Evolutionary conservation across 2,329 filamentous ascomycete species (phyloP).

Genomic region (Basipetospora chlamydospora): DNA sequence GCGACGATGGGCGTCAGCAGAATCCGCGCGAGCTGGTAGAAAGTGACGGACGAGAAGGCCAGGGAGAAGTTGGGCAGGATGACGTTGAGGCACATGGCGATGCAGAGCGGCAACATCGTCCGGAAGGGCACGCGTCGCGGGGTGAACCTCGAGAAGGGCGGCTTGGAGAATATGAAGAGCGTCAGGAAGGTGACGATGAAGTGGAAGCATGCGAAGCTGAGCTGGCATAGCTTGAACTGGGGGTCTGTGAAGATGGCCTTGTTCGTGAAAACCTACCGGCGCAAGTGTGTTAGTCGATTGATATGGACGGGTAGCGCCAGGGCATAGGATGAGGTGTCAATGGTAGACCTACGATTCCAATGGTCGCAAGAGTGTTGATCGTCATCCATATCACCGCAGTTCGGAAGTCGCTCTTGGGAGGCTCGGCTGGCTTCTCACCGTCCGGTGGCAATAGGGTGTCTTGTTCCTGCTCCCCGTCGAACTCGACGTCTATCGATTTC

Average conservation of each 20-base stretch:
- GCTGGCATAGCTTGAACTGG: conserved; percentile 44
- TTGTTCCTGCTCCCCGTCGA: conserved; percentile 21
- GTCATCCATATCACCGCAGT: conserved; percentile 39
- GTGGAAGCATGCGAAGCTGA: conserved; percentile 54
- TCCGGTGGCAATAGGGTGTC: conserved; percentile 23
- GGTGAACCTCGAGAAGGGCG: conserved; percentile 42
- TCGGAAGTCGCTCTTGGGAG: conserved; percentile 19
- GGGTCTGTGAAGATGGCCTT: conserved; percentile 54
- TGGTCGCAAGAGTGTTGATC: conserved; percentile 47
- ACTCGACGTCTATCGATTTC: conserved; percentile 1
- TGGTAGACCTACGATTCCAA: conserved; percentile 39
- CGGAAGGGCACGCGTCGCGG: conserved; percentile 38
- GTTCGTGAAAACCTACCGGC: conserved; percentile 48
- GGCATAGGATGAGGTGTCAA: conserved; percentile 5
- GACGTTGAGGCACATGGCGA: conserved; percentile 55
- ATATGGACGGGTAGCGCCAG: not conserved
- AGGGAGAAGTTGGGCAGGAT: conserved; percentile 54
- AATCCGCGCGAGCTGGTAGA: conserved; percentile 56
- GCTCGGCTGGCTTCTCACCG: conserved; percentile 18
- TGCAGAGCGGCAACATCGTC: conserved; percentile 47
- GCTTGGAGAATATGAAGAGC: conserved; percentile 45
- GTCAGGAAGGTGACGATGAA: conserved; percentile 52
- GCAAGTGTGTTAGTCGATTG: not conserved
- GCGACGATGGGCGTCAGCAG: conserved; percentile 52
- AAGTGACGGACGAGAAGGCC: conserved; percentile 52